Evolutionary conservation across 164 flowering plant species (phyloP), one percentile per base, ranked within the genome.

Genomic region (Litsea cubeba): DNA sequence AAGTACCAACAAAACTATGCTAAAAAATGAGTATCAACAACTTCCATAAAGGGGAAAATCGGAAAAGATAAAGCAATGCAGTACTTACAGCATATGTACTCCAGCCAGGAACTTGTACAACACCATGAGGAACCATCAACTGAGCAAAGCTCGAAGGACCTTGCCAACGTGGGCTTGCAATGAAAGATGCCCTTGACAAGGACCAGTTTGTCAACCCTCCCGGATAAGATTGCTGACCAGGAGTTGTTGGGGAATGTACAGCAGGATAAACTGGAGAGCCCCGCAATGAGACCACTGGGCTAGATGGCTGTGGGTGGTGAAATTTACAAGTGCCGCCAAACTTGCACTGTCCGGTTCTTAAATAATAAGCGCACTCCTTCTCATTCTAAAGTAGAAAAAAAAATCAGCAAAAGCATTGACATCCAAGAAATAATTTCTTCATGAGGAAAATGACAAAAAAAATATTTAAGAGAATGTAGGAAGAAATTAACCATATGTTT

Each of bases 311-410:
- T 75, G 99, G 99, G 80, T 95, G 99, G 80, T 95, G 89, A 83
- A 87, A 95, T 84, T 93, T 95, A 82, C 99, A 95, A 65, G 97
- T 93, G 82, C 80, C 78, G 26, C 97, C 98, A 82, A 91, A 95
- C 77, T 93, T 95, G 82, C 99, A 95, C 70, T 87, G 93, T 74
- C 99, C 98, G 68, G 98, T 95, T 86, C 97, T 88, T 82, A 93
- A 77, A 88, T 92, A 95, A 78, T 95, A 95, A 30, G 97, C 86
- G 82, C 99, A 95, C 79, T 93, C 97, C 62, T 68, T 75, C 81
- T 95, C 98, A 83, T 87, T 86, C 99, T 95, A 88, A 76, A 83
- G 1, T 35, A 22, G 51, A 62, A 68, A 17, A 62, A 66, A n/a
- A 76, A 40, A 66, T 11, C 12, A n/a, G 23, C 54, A 51, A 75